Evolutionary conservation across 805 yeast genomes (phyloP).

Genomic region (Crinitomyces ghanaensis): DNA sequence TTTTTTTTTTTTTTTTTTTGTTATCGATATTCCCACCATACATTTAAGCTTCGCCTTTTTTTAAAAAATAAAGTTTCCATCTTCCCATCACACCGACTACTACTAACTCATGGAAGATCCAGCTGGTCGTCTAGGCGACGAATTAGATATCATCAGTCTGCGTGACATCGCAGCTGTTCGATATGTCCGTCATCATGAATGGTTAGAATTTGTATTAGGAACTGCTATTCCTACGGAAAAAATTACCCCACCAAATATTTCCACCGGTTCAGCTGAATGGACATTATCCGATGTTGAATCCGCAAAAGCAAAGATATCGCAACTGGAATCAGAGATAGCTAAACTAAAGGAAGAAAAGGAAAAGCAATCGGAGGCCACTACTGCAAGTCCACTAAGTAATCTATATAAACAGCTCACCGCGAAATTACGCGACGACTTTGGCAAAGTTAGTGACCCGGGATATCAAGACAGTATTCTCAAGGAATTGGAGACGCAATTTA

Average conservation of each 20-base stretch:
- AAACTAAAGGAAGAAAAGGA: conserved; percentile 17
- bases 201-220: conserved; percentile 33
- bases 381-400: too few species aligned
- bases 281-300: conserved; percentile 10
- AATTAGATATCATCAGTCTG: conserved; percentile 30
- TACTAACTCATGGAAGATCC: conserved; percentile 15
- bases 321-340: conserved; percentile 18
- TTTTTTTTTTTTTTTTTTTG: neutral
- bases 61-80: too few species aligned
- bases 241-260: conserved; percentile 14
- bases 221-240: conserved; percentile 23
- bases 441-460: conserved; percentile 7
- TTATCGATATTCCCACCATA: neutral
- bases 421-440: conserved; percentile 23
- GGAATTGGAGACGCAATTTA: conserved; percentile 7
- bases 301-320: conserved; percentile 14
- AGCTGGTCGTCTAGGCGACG: conserved; percentile 26
- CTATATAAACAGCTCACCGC: conserved; percentile 17
- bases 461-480: conserved; percentile 4
- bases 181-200: conserved; percentile 33
- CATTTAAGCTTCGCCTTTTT: too few species aligned
- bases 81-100: neutral
- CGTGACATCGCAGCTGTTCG: conserved; percentile 33
- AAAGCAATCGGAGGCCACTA: conserved; percentile 12
- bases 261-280: conserved; percentile 7